A percentile compares a stretch with the other conserved stretches of the same genome.
phyloP scores from a whole-genome alignment of 2,329 filamentous ascomycete genomes.

The Sclerotinia nivalis region DNA sequence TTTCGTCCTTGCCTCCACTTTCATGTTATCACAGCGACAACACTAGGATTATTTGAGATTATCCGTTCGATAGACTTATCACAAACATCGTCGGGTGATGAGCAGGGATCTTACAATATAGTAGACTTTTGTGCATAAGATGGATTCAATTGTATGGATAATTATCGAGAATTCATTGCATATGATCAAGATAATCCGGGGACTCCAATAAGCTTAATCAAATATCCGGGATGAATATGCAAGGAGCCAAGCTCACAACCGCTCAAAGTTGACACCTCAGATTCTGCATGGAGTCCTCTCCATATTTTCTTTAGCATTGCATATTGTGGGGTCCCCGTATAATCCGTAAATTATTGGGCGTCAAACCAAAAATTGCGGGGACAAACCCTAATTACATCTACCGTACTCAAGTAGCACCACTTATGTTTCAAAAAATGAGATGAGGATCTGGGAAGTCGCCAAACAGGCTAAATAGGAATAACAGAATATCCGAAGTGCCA shows the following conservation, averaged over 20 bases:
- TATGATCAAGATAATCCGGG: constrained; percentile 13
- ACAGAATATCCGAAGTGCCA: constrained; percentile 12
- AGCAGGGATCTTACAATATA: background rate
- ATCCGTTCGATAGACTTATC: background rate
- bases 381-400: constrained; percentile 31
- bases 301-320: background rate
- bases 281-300: constrained; percentile 7
- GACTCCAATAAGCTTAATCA: constrained; percentile 14
- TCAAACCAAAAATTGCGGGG: constrained; percentile 26
- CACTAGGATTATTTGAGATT: background rate
- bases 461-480: constrained; percentile 18
- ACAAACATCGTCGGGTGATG: constrained; percentile 5
- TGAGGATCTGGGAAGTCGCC: background rate
- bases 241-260: background rate
- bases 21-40: background rate
- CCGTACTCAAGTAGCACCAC: too few species aligned
- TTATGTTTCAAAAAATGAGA: background rate
- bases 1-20: background rate
- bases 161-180: background rate
- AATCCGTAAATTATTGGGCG: background rate
- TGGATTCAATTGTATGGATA: background rate
- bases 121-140: background rate
- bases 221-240: background rate
- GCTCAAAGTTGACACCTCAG: background rate
- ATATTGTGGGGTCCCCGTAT: constrained; percentile 22